These are phyloP conservation scores for Phytophthora litchii DNA, from an alignment of 352 stramenopile genomes.

Conservation along the genomic window DNA sequence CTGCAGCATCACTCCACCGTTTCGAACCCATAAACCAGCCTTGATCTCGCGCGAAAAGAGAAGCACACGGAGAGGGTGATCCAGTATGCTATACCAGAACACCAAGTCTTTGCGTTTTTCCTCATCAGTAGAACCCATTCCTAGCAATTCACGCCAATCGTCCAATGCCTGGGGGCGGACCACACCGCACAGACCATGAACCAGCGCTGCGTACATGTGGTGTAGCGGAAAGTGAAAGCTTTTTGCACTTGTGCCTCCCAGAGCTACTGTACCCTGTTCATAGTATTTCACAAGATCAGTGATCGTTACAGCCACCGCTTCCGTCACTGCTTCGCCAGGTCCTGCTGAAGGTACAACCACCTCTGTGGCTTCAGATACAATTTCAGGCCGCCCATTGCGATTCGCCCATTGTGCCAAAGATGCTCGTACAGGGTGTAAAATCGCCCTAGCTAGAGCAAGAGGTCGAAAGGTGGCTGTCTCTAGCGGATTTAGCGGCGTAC, in stretches of 20 bases:
- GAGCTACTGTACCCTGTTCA: conserved; percentile 32
- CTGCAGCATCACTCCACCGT: conserved; percentile 82
- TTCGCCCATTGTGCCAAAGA: conserved; percentile 38
- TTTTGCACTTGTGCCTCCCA: conserved; percentile 44
- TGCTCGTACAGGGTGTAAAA: conserved; percentile 51
- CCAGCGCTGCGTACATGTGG: conserved; percentile 71
- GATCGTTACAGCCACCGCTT: conserved; percentile 4
- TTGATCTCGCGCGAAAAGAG: conserved; percentile 78
- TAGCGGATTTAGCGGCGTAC: conserved; percentile 37
- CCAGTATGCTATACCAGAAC: conserved; percentile 54
- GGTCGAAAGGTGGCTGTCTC: conserved; percentile 34
- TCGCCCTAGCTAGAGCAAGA: conserved; percentile 44
- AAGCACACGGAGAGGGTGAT: conserved; percentile 64
- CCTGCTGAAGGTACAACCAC: conserved; percentile 6
- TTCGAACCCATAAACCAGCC: conserved; percentile 75
- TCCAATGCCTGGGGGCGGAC: conserved; percentile 40
- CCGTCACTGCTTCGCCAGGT: conserved; percentile 21
- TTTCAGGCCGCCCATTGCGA: conserved; percentile 47
- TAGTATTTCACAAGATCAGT: conserved; percentile 47
- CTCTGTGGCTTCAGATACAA: conserved; percentile 16
- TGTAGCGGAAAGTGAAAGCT: conserved; percentile 83
- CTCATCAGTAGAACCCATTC: conserved; percentile 19
- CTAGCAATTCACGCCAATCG: conserved; percentile 60
- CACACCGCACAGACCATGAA: conserved; percentile 57
- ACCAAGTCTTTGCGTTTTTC: conserved; percentile 34